Evolutionary conservation across 805 yeast genomes (phyloP).

Genomic region (Nakazawaea siamensis): DNA sequence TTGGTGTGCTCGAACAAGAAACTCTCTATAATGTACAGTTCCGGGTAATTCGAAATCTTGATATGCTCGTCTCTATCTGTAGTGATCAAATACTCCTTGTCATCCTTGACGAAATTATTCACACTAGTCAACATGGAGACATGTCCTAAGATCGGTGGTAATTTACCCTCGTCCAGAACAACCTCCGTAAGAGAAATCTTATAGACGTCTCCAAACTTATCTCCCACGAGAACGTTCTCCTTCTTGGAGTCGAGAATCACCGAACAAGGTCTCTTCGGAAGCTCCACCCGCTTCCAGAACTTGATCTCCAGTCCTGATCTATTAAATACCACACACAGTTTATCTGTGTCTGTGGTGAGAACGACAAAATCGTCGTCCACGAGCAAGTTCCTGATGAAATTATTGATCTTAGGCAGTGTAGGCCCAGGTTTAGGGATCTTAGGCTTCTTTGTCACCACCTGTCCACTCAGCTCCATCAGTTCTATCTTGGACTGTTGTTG

Average conservation of each 20-base stretch:
- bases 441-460: slow-evolving; percentile 25
- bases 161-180: slow-evolving; percentile 13
- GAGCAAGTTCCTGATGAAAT: slow-evolving; percentile 57
- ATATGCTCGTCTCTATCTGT: slow-evolving; percentile 97
- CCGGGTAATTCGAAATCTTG: slow-evolving; percentile 73
- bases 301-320: slow-evolving; percentile 26
- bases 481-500: slow-evolving; percentile 19
- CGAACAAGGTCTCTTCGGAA: slow-evolving; percentile 92
- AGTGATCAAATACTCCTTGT: slow-evolving; percentile 53
- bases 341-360: slow-evolving; percentile 76
- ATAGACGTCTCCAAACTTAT: slow-evolving; percentile 95
- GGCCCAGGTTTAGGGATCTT: slow-evolving; percentile 57
- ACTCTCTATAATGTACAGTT: slow-evolving; percentile 66
- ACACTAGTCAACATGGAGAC: slow-evolving; percentile 93
- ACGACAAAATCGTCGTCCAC: slow-evolving; percentile 47
- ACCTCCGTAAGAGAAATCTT: slow-evolving; percentile 34
- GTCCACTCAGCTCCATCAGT: slow-evolving; percentile 17
- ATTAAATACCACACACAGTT: slow-evolving; percentile 60
- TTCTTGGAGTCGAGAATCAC: slow-evolving; percentile 50
- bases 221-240: slow-evolving; percentile 60
- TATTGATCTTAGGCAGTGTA: slow-evolving; percentile 61
- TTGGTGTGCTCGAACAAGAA: slow-evolving; percentile 85
- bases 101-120: slow-evolving; percentile 31
- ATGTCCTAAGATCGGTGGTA: slow-evolving; percentile 80
- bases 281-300: slow-evolving; percentile 60